A percentile compares a stretch with the other conserved stretches of the same genome.
Conservation (phyloP, 805 yeast species). For the Metschnikowia continentalis region DNA sequence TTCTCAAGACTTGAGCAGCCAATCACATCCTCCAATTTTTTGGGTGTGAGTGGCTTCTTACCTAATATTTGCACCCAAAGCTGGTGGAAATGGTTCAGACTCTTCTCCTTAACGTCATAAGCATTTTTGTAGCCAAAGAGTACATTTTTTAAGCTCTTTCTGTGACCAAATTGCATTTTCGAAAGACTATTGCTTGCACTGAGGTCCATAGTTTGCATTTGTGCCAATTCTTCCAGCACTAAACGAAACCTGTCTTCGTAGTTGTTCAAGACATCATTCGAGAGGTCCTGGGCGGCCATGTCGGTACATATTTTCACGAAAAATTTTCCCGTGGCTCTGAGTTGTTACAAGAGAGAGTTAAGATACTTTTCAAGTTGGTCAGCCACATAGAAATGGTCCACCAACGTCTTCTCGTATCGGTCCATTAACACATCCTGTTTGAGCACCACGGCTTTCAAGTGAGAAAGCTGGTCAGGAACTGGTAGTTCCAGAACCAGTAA, state of each 20-base stretch:
- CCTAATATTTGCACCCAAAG: neutral
- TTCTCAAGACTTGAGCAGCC: neutral
- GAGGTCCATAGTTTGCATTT: neutral
- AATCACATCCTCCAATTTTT: neutral
- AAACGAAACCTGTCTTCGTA: neutral
- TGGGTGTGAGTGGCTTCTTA: neutral
- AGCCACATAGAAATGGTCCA: too few relatives aligned
- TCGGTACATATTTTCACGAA: too few relatives aligned
- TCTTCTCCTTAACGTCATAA: neutral
- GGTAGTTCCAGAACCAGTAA: neutral
- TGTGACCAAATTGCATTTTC: neutral
- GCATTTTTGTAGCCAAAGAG: neutral
- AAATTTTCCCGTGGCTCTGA: neutral
- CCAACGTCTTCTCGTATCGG: too few relatives aligned
- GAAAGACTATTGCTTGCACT: neutral
- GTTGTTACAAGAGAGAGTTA: neutral
- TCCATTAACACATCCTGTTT: too few relatives aligned
- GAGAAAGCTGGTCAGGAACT: too few relatives aligned
- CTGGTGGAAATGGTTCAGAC: neutral
- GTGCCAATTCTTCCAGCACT: neutral
- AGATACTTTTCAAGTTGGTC: neutral
- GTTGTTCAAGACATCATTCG: neutral
- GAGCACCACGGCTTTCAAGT: neutral
- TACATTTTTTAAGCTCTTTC: neutral
- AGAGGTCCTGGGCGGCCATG: too few relatives aligned